These are phyloP conservation scores for Chalciporus piperatoides DNA, from an alignment of 1,284 basidiomycete genomes.

Conservation along the genomic window DNA sequence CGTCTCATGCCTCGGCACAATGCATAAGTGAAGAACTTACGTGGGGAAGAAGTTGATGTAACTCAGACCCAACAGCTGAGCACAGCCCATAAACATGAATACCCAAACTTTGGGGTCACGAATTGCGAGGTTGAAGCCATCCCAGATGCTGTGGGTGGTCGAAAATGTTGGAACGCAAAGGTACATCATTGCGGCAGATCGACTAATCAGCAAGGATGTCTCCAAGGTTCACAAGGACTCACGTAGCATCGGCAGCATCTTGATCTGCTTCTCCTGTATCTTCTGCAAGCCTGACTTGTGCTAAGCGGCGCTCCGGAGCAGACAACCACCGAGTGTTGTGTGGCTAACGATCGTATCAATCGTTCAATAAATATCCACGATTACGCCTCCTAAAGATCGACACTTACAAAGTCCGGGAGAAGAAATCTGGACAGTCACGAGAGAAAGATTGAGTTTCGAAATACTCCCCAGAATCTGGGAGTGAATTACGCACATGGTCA, in stretches of 20 bases:
- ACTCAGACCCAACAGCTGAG: constrained; percentile 58
- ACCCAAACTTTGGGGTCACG: constrained; percentile 60
- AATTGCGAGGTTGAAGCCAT: constrained; percentile 55
- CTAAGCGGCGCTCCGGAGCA: constrained; percentile 56
- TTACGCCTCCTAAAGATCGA: neutral
- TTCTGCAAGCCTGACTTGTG: constrained; percentile 70
- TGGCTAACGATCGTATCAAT: constrained; percentile 37
- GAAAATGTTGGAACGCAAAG: neutral
- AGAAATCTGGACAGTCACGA: constrained; percentile 37
- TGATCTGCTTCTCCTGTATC: constrained; percentile 69
- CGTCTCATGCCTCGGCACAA: neutral
- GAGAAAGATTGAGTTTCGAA: neutral
- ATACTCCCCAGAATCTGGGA: neutral
- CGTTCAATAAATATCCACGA: neutral
- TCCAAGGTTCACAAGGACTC: constrained; percentile 20
- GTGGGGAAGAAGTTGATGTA: constrained; percentile 77
- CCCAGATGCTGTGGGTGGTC: constrained; percentile 38
- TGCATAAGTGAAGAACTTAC: constrained; percentile 34
- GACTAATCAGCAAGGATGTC: neutral
- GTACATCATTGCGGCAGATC: neutral
- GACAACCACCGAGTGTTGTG: constrained; percentile 66
- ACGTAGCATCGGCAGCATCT: constrained; percentile 54
- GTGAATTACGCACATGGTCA: constrained; percentile 46
- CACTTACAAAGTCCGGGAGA: constrained; percentile 52
- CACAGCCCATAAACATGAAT: constrained; percentile 52